Percentiles rank a stretch among this genome's conserved stretches.
phyloP scores from a whole-genome alignment of 352 stramenopile genomes.

The Peronosclerospora sorghi region DNA sequence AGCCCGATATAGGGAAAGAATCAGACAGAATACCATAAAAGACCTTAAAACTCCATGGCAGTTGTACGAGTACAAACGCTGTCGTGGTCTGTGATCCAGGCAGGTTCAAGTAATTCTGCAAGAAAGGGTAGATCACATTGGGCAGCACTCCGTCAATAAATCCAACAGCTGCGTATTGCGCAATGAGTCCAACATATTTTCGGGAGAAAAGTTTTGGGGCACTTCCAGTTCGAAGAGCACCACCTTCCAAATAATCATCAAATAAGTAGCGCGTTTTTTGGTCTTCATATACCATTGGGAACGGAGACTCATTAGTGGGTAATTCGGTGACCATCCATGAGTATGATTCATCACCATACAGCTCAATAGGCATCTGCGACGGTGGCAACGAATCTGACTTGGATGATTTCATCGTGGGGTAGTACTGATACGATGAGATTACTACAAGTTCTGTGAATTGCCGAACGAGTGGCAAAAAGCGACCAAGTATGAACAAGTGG shows the following conservation, averaged over 20 bases:
- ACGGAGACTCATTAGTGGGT: conserved; percentile 16
- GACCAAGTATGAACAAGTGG: no score
- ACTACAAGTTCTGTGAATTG: no score
- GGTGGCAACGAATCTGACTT: conserved; percentile 15
- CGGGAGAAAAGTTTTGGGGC: conserved; percentile 21
- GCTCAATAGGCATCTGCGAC: conserved; percentile 12
- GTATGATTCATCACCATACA: conserved; percentile 17
- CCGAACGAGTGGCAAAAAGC: no score
- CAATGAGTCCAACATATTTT: conserved; percentile 24
- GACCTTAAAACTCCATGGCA: conserved; percentile 51
- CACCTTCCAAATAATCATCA: conserved; percentile 12
- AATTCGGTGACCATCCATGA: conserved; percentile 26
- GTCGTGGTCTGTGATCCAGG: conserved; percentile 45
- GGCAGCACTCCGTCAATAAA: conserved; percentile 38
- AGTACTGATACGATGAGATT: not conserved
- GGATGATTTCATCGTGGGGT: conserved; percentile 10
- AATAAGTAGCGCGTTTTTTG: conserved; percentile 24
- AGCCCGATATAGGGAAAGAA: conserved; percentile 48
- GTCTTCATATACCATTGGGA: conserved; percentile 23
- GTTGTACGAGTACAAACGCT: conserved; percentile 32
- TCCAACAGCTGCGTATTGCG: conserved; percentile 45
- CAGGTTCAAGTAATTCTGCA: conserved; percentile 45
- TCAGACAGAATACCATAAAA: conserved; percentile 50
- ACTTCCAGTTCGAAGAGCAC: conserved; percentile 20
- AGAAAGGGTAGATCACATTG: conserved; percentile 41